These are phyloP conservation scores for Medicago arabica DNA, from an alignment of 306 rosid genomes.

Conservation along the genomic window DNA sequence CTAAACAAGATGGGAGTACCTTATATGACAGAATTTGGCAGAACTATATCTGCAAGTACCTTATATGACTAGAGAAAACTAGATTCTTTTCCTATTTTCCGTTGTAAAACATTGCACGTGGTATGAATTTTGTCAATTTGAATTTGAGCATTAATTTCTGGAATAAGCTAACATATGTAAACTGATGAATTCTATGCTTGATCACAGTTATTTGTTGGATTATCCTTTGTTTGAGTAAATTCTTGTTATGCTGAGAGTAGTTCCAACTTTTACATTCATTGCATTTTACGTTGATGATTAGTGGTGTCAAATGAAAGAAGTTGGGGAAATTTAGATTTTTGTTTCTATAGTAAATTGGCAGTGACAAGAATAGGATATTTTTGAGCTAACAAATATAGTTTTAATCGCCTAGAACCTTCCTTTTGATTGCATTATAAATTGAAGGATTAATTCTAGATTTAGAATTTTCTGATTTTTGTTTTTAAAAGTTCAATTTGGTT, in stretches of 20 bases:
- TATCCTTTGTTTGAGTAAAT: conserved; percentile 1
- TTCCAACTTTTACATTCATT: not conserved
- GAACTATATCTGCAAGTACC: conserved; percentile 10
- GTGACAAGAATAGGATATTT: not conserved
- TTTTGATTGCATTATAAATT: too few relatives aligned
- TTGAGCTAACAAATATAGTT: not conserved
- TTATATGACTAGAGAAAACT: not conserved
- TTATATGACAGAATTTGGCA: not conserved
- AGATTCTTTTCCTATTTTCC: conserved; percentile 25
- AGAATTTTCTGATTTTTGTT: too few relatives aligned
- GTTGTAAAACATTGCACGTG: not conserved
- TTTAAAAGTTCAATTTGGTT: too few relatives aligned
- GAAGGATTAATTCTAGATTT: too few relatives aligned
- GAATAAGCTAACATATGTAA: conserved; percentile 32
- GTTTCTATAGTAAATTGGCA: not conserved
- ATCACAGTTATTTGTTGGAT: not conserved
- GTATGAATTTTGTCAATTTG: conserved; percentile 15
- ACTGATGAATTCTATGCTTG: not conserved
- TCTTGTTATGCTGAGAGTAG: conserved; percentile 1
- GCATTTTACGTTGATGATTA: not conserved
- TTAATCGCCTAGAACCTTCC: not conserved
- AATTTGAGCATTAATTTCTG: conserved; percentile 38
- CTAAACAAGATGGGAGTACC: not conserved
- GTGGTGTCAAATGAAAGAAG: not conserved
- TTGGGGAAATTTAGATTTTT: not conserved